Evolutionary conservation across 208 protist species (phyloP).

Genomic region (Trichomonas vaginalis): DNA sequence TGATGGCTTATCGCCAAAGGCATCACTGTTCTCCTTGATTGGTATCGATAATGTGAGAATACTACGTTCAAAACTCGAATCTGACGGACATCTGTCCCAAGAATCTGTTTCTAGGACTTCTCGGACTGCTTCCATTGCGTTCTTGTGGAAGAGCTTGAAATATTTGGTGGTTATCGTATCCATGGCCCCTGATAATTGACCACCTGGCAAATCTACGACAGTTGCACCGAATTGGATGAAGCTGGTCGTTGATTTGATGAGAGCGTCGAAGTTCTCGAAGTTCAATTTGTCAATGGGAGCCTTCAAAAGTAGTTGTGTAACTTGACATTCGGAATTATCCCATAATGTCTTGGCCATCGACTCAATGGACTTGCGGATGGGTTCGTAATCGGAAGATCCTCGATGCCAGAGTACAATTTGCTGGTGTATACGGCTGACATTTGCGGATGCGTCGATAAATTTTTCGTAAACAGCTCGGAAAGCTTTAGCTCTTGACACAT

Average conservation of each 20-base stretch:
- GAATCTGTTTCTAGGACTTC: neutral
- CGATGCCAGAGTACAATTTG: neutral
- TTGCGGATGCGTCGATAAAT: neutral
- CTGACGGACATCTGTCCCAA: neutral
- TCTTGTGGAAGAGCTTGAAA: neutral
- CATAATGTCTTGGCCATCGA: neutral
- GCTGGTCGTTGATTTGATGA: neutral
- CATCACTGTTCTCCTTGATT: neutral
- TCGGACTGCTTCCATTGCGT: neutral
- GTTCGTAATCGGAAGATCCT: neutral
- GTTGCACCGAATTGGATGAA: slow-evolving; percentile 8
- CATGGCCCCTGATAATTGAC: neutral
- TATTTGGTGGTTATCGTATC: neutral
- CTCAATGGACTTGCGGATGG: neutral
- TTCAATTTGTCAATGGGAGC: neutral
- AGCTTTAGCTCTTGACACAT: neutral
- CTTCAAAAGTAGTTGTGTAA: neutral
- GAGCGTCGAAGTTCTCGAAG: neutral
- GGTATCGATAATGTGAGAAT: neutral
- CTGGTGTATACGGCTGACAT: neutral
- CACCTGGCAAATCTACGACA: neutral
- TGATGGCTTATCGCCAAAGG: neutral
- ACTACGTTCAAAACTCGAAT: neutral
- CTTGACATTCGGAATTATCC: neutral
- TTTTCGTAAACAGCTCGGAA: neutral